A percentile compares a stretch with the other conserved stretches of the same genome.
phyloP scores from a whole-genome alignment of 2,329 filamentous ascomycete species.

The Hypoxylon sp. region DNA sequence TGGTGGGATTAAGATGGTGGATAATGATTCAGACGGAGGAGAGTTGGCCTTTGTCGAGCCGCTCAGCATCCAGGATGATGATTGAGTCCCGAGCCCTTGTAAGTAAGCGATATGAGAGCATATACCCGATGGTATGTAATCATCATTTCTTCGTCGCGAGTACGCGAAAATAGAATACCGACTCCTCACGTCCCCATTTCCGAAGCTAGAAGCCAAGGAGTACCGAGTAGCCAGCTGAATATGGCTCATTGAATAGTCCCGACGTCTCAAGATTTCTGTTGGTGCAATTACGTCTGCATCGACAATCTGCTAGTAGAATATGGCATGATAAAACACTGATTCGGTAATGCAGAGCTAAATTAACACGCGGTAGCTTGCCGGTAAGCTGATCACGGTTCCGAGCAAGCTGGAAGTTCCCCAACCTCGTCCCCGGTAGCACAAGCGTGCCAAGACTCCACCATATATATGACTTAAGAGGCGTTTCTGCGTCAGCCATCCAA shows the following conservation, averaged over 20 bases:
- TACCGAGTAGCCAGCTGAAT: background rate
- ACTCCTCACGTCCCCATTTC: background rate
- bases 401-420: background rate
- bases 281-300: background rate
- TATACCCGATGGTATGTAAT: slow-evolving; percentile 27
- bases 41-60: slow-evolving; percentile 52
- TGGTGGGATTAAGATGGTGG: slow-evolving; percentile 57
- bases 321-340: background rate
- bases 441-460: background rate
- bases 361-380: background rate
- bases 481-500: background rate
- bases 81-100: background rate
- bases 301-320: background rate
- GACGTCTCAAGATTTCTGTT: background rate
- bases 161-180: background rate
- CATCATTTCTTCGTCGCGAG: background rate
- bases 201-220: background rate
- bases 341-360: background rate
- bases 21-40: slow-evolving; percentile 55
- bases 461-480: background rate
- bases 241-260: background rate
- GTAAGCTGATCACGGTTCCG: background rate
- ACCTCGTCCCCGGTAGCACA: background rate
- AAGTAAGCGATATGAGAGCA: background rate
- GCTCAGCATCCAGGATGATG: slow-evolving; percentile 43